Percentiles rank a stretch among this genome's conserved stretches.
These are phyloP conservation scores for Adenanthera pavonina DNA, from an alignment of 306 rosid species.

Conservation along the genomic window DNA sequence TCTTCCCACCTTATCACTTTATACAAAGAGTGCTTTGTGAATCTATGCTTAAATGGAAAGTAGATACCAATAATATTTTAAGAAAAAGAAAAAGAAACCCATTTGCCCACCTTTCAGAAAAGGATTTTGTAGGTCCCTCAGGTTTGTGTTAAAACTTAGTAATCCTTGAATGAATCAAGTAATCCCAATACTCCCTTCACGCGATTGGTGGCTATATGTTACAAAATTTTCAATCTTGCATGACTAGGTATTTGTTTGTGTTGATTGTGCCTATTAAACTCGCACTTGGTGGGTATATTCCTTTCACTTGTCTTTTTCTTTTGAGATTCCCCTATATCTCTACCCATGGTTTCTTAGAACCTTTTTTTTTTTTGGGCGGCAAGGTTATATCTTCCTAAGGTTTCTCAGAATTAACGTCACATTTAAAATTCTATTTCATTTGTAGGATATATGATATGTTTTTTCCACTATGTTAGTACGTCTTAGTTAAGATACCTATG, in stretches of 20 bases:
- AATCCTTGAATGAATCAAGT: not conserved
- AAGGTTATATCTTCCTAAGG: not conserved
- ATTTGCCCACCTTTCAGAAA: not conserved
- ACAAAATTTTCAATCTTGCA: not conserved
- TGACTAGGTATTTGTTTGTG: not conserved
- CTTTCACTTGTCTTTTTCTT: not conserved
- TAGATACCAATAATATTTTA: not conserved
- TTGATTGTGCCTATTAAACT: constrained; percentile 23
- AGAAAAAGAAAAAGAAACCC: not conserved
- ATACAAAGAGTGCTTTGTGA: not conserved
- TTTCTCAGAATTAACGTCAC: not conserved
- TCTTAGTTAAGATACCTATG: not conserved
- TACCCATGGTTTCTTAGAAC: no score
- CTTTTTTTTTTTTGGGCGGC: no score
- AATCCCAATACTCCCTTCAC: not conserved
- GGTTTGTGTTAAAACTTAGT: not conserved
- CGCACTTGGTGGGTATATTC: constrained; percentile 4
- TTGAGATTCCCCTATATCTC: not conserved
- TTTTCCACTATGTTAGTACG: no score
- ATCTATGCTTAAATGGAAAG: constrained; percentile 19
- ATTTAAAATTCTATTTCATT: not conserved
- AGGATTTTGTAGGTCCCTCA: constrained; percentile 6
- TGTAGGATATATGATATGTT: not conserved
- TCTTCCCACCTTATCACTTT: not conserved
- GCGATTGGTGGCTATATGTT: no score